Percentiles rank a stretch among this genome's conserved stretches.
Conservation (phyloP, 441 rosid species). For the Biscutella laevigata region DNA sequence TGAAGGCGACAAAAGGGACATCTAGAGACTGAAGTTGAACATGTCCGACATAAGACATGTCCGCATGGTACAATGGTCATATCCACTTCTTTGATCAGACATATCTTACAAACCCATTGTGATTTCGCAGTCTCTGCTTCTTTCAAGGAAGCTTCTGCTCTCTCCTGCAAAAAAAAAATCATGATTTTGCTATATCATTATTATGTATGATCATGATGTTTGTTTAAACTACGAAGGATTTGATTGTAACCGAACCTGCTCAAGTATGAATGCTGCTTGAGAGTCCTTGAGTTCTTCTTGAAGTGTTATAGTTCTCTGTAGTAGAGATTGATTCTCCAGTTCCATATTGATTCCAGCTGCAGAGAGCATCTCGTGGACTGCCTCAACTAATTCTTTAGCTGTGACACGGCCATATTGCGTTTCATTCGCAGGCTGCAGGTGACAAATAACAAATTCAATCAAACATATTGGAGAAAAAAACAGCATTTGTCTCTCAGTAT, state of each 20-base stretch:
- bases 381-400: slow-evolving; percentile 77
- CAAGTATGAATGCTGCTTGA: slow-evolving; percentile 66
- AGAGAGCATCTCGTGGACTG: slow-evolving; percentile 92
- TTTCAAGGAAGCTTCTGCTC: slow-evolving; percentile 57
- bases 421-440: slow-evolving; percentile 46
- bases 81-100: slow-evolving; percentile 73
- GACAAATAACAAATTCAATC: slow-evolving; percentile 18
- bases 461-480: neutral
- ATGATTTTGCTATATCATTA: neutral
- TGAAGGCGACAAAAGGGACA: slow-evolving; percentile 91
- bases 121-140: slow-evolving; percentile 87
- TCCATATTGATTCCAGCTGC: slow-evolving; percentile 86
- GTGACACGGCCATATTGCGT: slow-evolving; percentile 70
- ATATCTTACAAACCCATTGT: slow-evolving; percentile 89
- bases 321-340: slow-evolving; percentile 68
- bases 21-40: slow-evolving; percentile 75
- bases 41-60: slow-evolving; percentile 78
- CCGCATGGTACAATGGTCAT: slow-evolving; percentile 81
- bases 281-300: slow-evolving; percentile 82
- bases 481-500: slow-evolving; percentile 2
- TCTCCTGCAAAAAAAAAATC: slow-evolving; percentile 40
- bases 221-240: neutral
- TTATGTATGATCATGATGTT: neutral
- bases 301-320: slow-evolving; percentile 60
- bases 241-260: slow-evolving; percentile 54